phyloP scores from a whole-genome alignment of 257 asterid genomes.

The Anisodus tanguticus region DNA sequence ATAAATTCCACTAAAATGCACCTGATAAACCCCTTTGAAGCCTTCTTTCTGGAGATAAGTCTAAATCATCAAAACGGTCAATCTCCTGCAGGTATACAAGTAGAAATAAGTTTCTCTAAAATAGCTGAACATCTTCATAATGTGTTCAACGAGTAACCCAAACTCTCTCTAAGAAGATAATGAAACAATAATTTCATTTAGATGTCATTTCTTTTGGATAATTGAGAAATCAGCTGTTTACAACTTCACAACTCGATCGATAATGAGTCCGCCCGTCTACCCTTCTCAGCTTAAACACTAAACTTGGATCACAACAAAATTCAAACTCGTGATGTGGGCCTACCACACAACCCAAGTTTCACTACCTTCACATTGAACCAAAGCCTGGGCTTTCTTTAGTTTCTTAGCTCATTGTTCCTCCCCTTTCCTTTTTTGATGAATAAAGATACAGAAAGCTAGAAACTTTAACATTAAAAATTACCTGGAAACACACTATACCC shows the following conservation, averaged over 20 bases:
- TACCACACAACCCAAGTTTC: not conserved
- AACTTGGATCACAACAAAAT: not conserved
- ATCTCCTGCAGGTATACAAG: slow-evolving; percentile 66
- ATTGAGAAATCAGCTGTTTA: not conserved
- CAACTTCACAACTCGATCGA: not conserved
- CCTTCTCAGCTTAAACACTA: not conserved
- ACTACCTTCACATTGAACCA: not conserved
- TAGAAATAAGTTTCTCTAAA: slow-evolving; percentile 11
- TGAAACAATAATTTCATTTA: not conserved
- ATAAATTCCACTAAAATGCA: slow-evolving; percentile 33
- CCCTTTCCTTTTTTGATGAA: not conserved
- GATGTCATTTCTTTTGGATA: not conserved
- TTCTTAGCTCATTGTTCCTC: not conserved
- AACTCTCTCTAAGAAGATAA: not conserved
- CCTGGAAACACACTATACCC: slow-evolving; percentile 82
- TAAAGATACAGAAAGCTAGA: not conserved
- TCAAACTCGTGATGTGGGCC: not conserved
- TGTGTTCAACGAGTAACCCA: not conserved
- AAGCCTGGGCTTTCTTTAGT: not conserved
- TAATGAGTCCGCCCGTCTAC: not conserved
- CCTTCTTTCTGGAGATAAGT: slow-evolving; percentile 66
- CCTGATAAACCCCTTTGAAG: slow-evolving; percentile 78
- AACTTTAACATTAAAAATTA: slow-evolving; percentile 35
- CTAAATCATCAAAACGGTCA: slow-evolving; percentile 71
- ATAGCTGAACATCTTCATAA: not conserved